A percentile compares a stretch with the other conserved stretches of the same genome.
phyloP scores from a whole-genome alignment of 2,329 filamentous ascomycete species.

The Myriosclerotinia curreyana region DNA sequence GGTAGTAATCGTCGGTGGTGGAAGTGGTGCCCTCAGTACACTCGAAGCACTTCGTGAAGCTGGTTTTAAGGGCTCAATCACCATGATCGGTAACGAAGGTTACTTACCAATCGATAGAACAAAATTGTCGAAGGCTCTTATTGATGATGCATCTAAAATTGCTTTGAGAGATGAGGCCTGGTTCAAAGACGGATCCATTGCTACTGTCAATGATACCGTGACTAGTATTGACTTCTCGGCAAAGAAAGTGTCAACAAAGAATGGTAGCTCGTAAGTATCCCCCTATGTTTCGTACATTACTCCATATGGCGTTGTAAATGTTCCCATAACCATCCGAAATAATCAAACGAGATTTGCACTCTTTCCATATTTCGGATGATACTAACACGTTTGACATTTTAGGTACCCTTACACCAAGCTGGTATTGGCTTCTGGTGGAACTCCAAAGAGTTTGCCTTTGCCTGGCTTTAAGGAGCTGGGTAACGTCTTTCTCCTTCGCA shows the following conservation, averaged over 20 bases:
- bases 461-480: conserved; percentile 80
- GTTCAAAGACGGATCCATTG: conserved; percentile 62
- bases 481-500: conserved; percentile 84
- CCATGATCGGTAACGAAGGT: conserved; percentile 79
- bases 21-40: conserved; percentile 77
- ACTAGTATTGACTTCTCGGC: conserved; percentile 70
- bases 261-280: conserved; percentile 53
- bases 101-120: conserved; percentile 88
- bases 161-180: conserved; percentile 73
- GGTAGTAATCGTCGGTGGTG: conserved; percentile 84
- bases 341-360: background rate
- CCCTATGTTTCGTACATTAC: no score
- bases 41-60: conserved; percentile 79
- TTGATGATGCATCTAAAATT: conserved; percentile 76
- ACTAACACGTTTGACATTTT: background rate
- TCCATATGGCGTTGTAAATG: background rate
- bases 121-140: conserved; percentile 90
- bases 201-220: conserved; percentile 62
- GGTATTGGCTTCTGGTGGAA: conserved; percentile 83
- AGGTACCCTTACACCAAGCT: conserved; percentile 75
- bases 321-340: background rate
- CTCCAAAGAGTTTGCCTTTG: conserved; percentile 70
- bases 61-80: conserved; percentile 77
- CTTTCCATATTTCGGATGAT: background rate
- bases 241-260: conserved; percentile 72